Conservation (phyloP, 768 basidiomycete genomes). For the Pisolithus marmoratus region DNA sequence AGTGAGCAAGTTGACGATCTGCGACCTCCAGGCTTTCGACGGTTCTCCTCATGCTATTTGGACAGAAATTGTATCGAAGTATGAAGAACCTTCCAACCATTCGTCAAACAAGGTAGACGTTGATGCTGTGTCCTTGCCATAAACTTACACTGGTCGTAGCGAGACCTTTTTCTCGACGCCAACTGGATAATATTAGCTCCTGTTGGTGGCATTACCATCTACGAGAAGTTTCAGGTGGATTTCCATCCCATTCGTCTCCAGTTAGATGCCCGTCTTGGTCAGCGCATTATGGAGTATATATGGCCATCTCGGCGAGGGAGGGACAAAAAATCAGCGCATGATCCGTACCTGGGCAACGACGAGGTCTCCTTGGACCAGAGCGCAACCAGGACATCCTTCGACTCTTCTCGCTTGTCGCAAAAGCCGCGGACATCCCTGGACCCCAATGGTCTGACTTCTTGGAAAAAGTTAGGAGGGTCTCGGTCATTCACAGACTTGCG, state of each 20-base stretch:
- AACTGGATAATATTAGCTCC: constrained; percentile 84
- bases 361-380: constrained; percentile 14
- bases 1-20: constrained; percentile 67
- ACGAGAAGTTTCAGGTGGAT: constrained; percentile 73
- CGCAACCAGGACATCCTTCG: constrained; percentile 42
- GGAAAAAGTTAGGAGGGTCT: constrained; percentile 52
- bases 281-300: constrained; percentile 81
- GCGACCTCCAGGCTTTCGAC: constrained; percentile 81
- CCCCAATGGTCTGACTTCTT: constrained; percentile 26
- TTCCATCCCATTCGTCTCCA: constrained; percentile 85
- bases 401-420: constrained; percentile 39
- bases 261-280: constrained; percentile 78
- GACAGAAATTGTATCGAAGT: constrained; percentile 82
- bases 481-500: constrained; percentile 70
- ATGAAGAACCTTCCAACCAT: constrained; percentile 64
- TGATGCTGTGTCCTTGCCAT: neutral
- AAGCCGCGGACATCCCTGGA: constrained; percentile 30
- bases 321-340: constrained; percentile 6
- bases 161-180: constrained; percentile 66
- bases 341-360: constrained; percentile 9
- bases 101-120: constrained; percentile 59
- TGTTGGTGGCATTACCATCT: constrained; percentile 89
- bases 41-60: constrained; percentile 76
- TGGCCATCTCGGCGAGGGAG: constrained; percentile 60
- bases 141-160: constrained; percentile 31